A percentile compares a stretch with the other conserved stretches of the same genome.
phyloP scores from a whole-genome alignment of 495 filamentous ascomycete species.

The Trichoderma erinaceum region DNA sequence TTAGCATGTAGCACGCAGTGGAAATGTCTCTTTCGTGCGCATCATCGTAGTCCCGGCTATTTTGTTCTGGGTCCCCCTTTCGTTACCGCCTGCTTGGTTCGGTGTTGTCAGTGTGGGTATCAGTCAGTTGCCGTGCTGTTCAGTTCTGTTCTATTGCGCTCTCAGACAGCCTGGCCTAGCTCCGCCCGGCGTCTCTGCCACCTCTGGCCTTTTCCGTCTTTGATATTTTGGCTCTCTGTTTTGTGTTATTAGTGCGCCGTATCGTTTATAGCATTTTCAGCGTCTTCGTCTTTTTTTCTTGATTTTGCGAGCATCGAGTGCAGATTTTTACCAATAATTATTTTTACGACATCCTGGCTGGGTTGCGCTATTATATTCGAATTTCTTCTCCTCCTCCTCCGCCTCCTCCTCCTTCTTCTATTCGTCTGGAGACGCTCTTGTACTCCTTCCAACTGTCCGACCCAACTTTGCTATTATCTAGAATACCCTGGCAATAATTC shows the following conservation, averaged over 20 bases:
- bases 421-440: no score
- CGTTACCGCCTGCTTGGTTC: constrained; percentile 13
- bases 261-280: no score
- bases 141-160: not conserved
- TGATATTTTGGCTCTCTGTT: not conserved
- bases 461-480: no score
- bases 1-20: not conserved
- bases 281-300: no score
- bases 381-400: not conserved
- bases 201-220: not conserved
- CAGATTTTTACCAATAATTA: no score
- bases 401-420: not conserved
- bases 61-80: not conserved
- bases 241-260: no score
- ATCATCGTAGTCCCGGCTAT: not conserved
- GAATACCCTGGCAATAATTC: no score
- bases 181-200: not conserved
- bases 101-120: not conserved
- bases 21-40: not conserved
- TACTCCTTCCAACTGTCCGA: no score
- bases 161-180: not conserved
- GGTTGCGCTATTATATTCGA: not conserved
- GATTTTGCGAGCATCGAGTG: no score
- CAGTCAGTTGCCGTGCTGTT: not conserved
- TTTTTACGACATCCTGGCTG: not conserved